These are phyloP conservation scores for Metarhizium robertsii DNA, from an alignment of 2,329 filamentous ascomycete species.

Conservation along the genomic window DNA sequence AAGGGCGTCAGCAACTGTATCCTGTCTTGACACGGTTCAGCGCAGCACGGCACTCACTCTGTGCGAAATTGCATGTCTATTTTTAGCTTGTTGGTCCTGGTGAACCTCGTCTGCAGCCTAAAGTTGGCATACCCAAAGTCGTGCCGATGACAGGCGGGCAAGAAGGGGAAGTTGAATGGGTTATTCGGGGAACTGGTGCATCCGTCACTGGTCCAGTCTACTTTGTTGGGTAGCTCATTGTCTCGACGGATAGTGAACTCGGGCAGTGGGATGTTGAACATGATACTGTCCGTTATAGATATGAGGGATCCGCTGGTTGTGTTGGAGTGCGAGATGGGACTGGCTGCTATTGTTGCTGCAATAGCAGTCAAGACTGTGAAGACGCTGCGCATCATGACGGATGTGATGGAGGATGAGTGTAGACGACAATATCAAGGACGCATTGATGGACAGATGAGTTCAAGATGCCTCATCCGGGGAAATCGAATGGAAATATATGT, in stretches of 20 bases:
- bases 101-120: not conserved
- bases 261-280: not conserved
- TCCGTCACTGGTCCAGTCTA: not conserved
- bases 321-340: too few species aligned
- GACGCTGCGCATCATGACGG: too few species aligned
- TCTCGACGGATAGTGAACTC: not conserved
- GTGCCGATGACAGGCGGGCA: not conserved
- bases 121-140: conserved; percentile 1
- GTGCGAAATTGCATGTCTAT: not conserved
- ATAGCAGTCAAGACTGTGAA: too few species aligned
- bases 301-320: not conserved
- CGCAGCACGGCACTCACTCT: not conserved
- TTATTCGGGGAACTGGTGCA: not conserved
- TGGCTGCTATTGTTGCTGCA: not conserved
- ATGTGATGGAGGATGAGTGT: too few species aligned
- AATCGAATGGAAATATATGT: too few species aligned
- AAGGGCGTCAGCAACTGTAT: not conserved
- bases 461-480: too few species aligned
- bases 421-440: too few species aligned
- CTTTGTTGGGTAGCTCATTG: not conserved
- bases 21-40: not conserved
- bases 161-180: not conserved
- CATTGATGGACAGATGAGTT: too few species aligned
- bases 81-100: not conserved
- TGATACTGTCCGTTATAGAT: not conserved